Percentiles rank a stretch among this genome's conserved stretches.
phyloP scores from a whole-genome alignment of 2,329 filamentous ascomycete species.

The Hypoxylon sp. region DNA sequence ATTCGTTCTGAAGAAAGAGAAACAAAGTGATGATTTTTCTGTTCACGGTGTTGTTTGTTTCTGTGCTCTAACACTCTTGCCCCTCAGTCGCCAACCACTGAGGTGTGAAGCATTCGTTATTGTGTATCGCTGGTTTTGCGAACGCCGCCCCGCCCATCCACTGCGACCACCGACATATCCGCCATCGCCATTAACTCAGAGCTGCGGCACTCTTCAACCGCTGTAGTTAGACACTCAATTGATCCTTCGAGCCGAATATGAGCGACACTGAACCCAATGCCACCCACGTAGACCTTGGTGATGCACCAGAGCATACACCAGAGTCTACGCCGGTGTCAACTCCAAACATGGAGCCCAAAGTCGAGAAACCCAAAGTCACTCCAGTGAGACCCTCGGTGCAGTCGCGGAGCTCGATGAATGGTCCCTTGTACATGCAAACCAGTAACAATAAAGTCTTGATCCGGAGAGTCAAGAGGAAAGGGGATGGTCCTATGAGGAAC shows the following conservation, averaged over 20 bases:
- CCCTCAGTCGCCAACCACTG: slow-evolving; percentile 8
- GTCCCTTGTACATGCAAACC: slow-evolving; percentile 71
- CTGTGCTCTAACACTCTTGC: slow-evolving; percentile 5
- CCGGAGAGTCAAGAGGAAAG: slow-evolving; percentile 72
- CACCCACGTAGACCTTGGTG: slow-evolving; percentile 36
- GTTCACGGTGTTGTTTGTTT: slow-evolving; percentile 21
- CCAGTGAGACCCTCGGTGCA: slow-evolving; percentile 53
- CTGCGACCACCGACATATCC: slow-evolving; percentile 36
- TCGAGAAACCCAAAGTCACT: slow-evolving; percentile 35
- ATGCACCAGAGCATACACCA: slow-evolving; percentile 38
- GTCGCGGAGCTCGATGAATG: slow-evolving; percentile 63
- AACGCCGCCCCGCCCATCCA: slow-evolving; percentile 17
- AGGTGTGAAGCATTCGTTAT: slow-evolving; percentile 39
- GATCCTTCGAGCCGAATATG: slow-evolving; percentile 39
- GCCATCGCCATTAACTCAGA: slow-evolving; percentile 11
- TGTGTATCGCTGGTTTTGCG: slow-evolving; percentile 34
- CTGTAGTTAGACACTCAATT: slow-evolving; percentile 16
- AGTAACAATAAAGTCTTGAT: slow-evolving; percentile 68
- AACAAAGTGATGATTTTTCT: slow-evolving; percentile 29
- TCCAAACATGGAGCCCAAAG: slow-evolving; percentile 29
- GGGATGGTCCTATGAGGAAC: slow-evolving; percentile 72
- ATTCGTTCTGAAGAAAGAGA: slow-evolving; percentile 36
- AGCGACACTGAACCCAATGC: slow-evolving; percentile 38
- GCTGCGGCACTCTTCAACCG: slow-evolving; percentile 7
- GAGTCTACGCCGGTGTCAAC: slow-evolving; percentile 20